Percentiles rank a stretch among this genome's conserved stretches.
These are phyloP conservation scores for Rhazya stricta DNA, from an alignment of 257 asterid genomes.

Conservation along the genomic window DNA sequence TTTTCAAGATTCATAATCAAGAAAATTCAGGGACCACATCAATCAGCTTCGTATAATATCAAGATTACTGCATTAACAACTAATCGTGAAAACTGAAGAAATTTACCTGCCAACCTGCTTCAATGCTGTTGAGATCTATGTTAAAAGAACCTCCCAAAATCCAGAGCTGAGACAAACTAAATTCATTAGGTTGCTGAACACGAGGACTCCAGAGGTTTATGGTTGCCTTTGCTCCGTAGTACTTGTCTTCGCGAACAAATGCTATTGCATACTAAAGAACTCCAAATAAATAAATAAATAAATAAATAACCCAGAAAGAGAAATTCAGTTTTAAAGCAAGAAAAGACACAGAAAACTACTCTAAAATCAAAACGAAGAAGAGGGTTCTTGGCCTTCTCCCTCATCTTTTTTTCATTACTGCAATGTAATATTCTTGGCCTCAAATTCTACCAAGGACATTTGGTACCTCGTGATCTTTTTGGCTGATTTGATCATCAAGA, in stretches of 20 bases:
- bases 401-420: neutral
- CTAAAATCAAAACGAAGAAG: neutral
- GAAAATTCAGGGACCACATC: neutral
- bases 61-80: neutral
- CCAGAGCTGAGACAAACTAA: constrained; percentile 88
- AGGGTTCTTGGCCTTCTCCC: too few species aligned
- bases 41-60: neutral
- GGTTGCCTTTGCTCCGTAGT: constrained; percentile 81
- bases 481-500: constrained; percentile 45
- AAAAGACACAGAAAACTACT: neutral
- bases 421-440: too few species aligned
- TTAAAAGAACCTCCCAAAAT: constrained; percentile 57
- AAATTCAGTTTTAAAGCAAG: constrained; percentile 13
- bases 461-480: constrained; percentile 75
- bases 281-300: too few species aligned
- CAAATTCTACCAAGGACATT: neutral
- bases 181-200: constrained; percentile 76
- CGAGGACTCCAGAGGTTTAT: constrained; percentile 85
- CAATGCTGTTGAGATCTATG: constrained; percentile 20
- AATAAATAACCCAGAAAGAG: constrained; percentile 21
- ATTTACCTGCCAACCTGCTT: constrained; percentile 28
- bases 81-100: neutral
- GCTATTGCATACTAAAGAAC: constrained; percentile 61
- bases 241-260: constrained; percentile 54
- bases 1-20: neutral